Percentiles rank a stretch among this genome's conserved stretches.
These are phyloP conservation scores for Apiospora kogelbergensis DNA, from an alignment of 2,329 filamentous ascomycete genomes.

Conservation along the genomic window DNA sequence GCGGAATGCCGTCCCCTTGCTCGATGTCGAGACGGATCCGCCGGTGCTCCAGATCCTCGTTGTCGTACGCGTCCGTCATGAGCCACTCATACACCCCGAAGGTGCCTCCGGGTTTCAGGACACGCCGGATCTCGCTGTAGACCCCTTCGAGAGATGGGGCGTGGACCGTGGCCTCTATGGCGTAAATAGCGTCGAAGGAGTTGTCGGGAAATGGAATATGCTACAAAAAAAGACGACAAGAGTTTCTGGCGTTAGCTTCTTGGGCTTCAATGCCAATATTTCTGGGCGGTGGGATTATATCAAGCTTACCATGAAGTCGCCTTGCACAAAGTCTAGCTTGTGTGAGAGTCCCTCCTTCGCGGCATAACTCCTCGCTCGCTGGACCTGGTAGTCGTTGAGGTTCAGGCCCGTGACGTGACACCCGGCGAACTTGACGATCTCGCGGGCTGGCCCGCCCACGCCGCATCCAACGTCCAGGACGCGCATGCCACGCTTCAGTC, in stretches of 20 bases:
- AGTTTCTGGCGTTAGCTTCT: not conserved
- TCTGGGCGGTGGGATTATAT: too few species aligned
- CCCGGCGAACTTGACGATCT: conserved; percentile 72
- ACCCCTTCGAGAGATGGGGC: conserved; percentile 71
- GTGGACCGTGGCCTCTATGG: conserved; percentile 76
- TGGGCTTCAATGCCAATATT: not conserved
- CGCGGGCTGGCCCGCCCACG: conserved; percentile 72
- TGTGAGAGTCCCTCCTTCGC: conserved; percentile 63
- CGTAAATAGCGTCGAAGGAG: conserved; percentile 74
- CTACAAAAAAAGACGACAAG: conserved; percentile 28
- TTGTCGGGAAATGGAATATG: conserved; percentile 74
- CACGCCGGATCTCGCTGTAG: conserved; percentile 71
- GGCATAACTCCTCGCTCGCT: conserved; percentile 68
- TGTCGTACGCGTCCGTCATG: conserved; percentile 76
- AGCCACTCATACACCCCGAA: conserved; percentile 82
- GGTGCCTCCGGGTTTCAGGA: conserved; percentile 73
- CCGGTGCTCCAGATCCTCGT: conserved; percentile 64
- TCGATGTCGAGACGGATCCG: conserved; percentile 74
- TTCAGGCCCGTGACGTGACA: conserved; percentile 71
- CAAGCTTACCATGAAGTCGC: conserved; percentile 67
- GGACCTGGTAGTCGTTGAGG: conserved; percentile 81
- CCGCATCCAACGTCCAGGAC: conserved; percentile 77
- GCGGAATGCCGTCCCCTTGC: conserved; percentile 74
- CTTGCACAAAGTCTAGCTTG: conserved; percentile 68
- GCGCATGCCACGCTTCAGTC: conserved; percentile 62